These are phyloP conservation scores for Beta corolliflora DNA, from an alignment of 179 eudicot species.

Conservation along the genomic window DNA sequence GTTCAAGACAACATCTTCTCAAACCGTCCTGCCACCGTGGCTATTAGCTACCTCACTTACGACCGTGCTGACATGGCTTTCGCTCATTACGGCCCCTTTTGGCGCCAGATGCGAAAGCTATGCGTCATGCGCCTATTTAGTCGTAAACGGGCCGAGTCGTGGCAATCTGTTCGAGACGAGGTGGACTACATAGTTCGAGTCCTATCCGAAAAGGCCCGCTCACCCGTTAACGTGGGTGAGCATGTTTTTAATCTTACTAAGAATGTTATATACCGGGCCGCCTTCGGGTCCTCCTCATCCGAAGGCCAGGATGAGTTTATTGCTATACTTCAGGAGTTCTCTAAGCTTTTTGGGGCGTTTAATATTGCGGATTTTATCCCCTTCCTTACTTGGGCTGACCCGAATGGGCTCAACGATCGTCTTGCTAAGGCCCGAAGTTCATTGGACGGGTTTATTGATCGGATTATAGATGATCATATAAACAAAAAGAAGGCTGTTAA, in stretches of 20 bases:
- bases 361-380: constrained; percentile 78
- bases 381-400: constrained; percentile 58
- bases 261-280: constrained; percentile 71
- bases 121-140: constrained; percentile 89
- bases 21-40: constrained; percentile 74
- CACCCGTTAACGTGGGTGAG: constrained; percentile 65
- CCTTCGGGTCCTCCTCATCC: constrained; percentile 68
- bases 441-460: constrained; percentile 74
- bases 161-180: constrained; percentile 88
- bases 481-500: constrained; percentile 33
- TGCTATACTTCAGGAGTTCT: constrained; percentile 65
- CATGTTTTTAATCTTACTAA: constrained; percentile 58
- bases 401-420: constrained; percentile 54
- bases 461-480: constrained; percentile 75
- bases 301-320: constrained; percentile 80
- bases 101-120: constrained; percentile 96
- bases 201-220: constrained; percentile 37
- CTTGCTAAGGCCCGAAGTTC: constrained; percentile 60
- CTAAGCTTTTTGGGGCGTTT: constrained; percentile 81
- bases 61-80: constrained; percentile 85
- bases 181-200: constrained; percentile 44
- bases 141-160: constrained; percentile 80
- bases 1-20: constrained; percentile 76
- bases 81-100: constrained; percentile 87
- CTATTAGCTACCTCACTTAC: constrained; percentile 70